Evolutionary conservation across 1,284 basidiomycete genomes (phyloP).

Genomic region (Malassezia yamatoensis): DNA sequence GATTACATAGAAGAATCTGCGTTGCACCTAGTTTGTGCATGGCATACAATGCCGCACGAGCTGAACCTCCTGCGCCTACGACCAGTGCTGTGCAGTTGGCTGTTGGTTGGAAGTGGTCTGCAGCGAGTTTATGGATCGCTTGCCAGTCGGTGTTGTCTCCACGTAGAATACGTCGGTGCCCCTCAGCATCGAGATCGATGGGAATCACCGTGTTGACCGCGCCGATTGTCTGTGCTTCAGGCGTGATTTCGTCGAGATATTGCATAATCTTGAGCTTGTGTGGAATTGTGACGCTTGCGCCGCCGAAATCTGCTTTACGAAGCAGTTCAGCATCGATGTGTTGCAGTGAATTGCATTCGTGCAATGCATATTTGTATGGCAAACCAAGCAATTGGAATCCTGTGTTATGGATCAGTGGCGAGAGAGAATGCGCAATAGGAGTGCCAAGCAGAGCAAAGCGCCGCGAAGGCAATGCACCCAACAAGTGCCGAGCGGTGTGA

Average conservation of each 20-base stretch:
- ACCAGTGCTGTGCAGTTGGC: conserved; percentile 28
- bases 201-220: conserved; percentile 46
- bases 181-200: conserved; percentile 4
- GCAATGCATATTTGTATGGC: conserved; percentile 55
- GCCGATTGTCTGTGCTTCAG: conserved; percentile 39
- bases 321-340: conserved; percentile 61
- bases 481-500: conserved; percentile 65
- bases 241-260: conserved; percentile 34
- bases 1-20: conserved; percentile 40
- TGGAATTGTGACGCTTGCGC: conserved; percentile 71
- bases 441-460: conserved; percentile 77
- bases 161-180: conserved; percentile 17
- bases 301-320: conserved; percentile 67
- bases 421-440: conserved; percentile 80
- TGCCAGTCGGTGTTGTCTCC: conserved; percentile 48
- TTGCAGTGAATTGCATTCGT: conserved; percentile 64
- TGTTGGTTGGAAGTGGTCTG: conserved; percentile 10
- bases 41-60: conserved; percentile 43
- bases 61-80: conserved; percentile 45
- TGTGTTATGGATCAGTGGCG: conserved; percentile 84
- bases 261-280: conserved; percentile 39
- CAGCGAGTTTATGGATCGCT: conserved; percentile 29
- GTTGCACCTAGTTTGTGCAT: conserved; percentile 36
- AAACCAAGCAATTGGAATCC: conserved; percentile 71
- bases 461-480: conserved; percentile 64